phyloP scores from a whole-genome alignment of 2,329 filamentous ascomycete species.

The Fusarium cyanostomum region DNA sequence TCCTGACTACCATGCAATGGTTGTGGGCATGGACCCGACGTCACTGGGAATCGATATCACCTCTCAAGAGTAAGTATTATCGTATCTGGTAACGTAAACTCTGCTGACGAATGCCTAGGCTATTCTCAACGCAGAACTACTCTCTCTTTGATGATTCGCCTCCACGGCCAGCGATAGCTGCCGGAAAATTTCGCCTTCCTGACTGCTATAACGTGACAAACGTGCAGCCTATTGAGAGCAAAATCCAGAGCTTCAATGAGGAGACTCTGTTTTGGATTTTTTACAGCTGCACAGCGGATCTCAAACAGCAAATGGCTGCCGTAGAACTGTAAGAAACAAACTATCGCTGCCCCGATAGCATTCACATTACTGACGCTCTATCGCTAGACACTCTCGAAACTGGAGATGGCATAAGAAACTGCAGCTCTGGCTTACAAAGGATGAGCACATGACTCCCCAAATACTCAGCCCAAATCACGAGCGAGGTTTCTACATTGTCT shows the following conservation, averaged over 20 bases:
- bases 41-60: conserved; percentile 66
- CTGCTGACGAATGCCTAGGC: conserved; percentile 49
- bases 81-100: neutral
- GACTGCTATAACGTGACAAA: conserved; percentile 75
- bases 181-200: conserved; percentile 65
- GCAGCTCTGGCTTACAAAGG: conserved; percentile 73
- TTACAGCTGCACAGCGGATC: conserved; percentile 70
- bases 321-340: conserved; percentile 64
- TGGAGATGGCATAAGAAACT: conserved; percentile 76
- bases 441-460: conserved; percentile 71
- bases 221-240: conserved; percentile 71
- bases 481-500: conserved; percentile 73
- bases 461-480: conserved; percentile 67
- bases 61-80: conserved; percentile 63
- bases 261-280: conserved; percentile 77
- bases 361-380: conserved; percentile 8
- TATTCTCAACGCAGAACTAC: conserved; percentile 67
- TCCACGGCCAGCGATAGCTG: conserved; percentile 62
- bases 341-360: too few species aligned
- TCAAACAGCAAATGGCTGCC: conserved; percentile 71
- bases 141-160: conserved; percentile 69
- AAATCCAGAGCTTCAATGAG: conserved; percentile 73
- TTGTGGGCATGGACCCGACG: conserved; percentile 67
- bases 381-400: conserved; percentile 67
- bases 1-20: conserved; percentile 69